Conservation (phyloP, 192 early-diverging fungal genomes). For the Coemansia pectinata region DNA sequence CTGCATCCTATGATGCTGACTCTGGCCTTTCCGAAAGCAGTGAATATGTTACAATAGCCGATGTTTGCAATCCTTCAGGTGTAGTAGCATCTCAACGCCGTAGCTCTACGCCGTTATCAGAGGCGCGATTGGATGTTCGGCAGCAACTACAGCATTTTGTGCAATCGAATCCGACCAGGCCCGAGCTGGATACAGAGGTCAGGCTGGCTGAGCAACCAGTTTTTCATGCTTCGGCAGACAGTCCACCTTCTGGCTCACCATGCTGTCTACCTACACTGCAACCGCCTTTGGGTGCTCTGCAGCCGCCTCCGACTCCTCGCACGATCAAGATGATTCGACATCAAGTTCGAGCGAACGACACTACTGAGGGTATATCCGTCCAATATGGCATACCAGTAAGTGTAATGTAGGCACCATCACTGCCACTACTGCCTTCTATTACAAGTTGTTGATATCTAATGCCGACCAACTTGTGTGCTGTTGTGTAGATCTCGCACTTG, state of each 20-base stretch:
- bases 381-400: constrained; percentile 43
- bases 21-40: background rate
- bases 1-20: background rate
- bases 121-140: background rate
- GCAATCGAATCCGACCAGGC: background rate
- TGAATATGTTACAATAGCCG: no score
- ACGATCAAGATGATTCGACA: constrained; percentile 50
- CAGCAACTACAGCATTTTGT: background rate
- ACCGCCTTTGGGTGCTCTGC: background rate
- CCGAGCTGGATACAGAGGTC: background rate
- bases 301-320: constrained; percentile 4
- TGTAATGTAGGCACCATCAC: background rate
- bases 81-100: background rate
- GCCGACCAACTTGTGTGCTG: background rate
- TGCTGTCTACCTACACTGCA: background rate
- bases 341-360: constrained; percentile 16
- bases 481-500: constrained; percentile 36
- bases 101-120: background rate
- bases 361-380: constrained; percentile 39
- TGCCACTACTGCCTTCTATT: background rate
- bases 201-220: background rate
- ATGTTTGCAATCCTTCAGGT: background rate
- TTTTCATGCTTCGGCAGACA: background rate
- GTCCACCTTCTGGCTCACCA: background rate
- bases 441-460: background rate